Percentiles rank a stretch among this genome's conserved stretches.
Conservation (phyloP, 208 protist genomes). For the Trypanosoma vivax region DNA sequence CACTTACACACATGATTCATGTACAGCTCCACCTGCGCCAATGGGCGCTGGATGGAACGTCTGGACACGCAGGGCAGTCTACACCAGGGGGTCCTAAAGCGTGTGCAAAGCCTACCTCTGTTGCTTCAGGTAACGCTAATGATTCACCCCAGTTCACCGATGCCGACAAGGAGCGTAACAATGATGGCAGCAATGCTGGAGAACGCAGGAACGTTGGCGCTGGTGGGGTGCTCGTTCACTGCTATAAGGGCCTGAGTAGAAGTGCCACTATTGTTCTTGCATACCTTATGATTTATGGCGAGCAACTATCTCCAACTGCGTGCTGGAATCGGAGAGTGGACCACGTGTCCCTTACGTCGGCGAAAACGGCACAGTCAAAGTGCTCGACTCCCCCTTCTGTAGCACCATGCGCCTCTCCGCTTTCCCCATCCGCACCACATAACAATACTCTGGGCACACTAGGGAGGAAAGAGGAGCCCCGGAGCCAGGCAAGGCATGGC, state of each 20-base stretch:
- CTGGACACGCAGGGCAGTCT: not conserved
- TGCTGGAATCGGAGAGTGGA: not conserved
- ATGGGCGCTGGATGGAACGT: not conserved
- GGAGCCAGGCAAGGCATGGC: not conserved
- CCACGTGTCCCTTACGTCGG: not conserved
- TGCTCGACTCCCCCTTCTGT: too few species aligned
- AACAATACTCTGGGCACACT: too few species aligned
- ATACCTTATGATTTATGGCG: conserved; percentile 77
- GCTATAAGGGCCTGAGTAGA: conserved; percentile 75
- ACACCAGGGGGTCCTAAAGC: too few species aligned
- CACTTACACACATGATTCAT: conserved; percentile 63
- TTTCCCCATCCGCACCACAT: too few species aligned
- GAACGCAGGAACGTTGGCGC: conserved; percentile 4
- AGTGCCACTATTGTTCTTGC: conserved; percentile 70
- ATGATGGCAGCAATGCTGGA: not conserved
- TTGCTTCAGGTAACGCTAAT: too few species aligned
- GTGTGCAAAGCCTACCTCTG: too few species aligned
- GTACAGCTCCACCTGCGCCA: conserved; percentile 65
- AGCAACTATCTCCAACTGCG: conserved; percentile 17
- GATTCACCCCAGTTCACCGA: too few species aligned
- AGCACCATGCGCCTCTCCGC: too few species aligned
- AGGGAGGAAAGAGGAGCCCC: not conserved
- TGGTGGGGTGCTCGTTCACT: conserved; percentile 76
- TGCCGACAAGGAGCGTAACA: not conserved
- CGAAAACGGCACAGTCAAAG: too few species aligned